These are phyloP conservation scores for Termitomyces sp. DNA, from an alignment of 768 basidiomycete genomes.

Conservation along the genomic window DNA sequence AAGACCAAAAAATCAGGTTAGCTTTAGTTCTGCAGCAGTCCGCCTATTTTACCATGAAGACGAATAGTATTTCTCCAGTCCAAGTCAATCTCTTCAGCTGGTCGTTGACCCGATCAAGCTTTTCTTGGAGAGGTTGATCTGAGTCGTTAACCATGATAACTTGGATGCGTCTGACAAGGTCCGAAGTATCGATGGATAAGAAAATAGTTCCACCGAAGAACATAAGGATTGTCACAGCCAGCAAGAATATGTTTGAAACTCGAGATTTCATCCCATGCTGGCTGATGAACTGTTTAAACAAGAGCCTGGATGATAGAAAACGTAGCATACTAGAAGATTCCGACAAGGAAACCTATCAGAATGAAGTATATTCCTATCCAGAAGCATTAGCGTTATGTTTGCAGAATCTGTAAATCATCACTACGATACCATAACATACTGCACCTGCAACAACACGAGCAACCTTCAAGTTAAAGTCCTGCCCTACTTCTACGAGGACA, in stretches of 20 bases:
- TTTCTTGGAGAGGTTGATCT: slow-evolving; percentile 14
- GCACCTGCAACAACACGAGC: slow-evolving; percentile 14
- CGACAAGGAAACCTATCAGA: slow-evolving; percentile 11
- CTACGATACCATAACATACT: slow-evolving; percentile 14
- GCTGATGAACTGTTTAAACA: slow-evolving; percentile 6
- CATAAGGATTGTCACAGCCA: slow-evolving; percentile 20
- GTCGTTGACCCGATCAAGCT: slow-evolving; percentile 16
- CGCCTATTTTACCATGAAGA: slow-evolving; percentile 19
- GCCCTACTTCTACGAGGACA: slow-evolving; percentile 11
- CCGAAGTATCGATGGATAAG: slow-evolving; percentile 20
- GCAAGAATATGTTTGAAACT: slow-evolving; percentile 14
- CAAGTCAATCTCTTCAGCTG: slow-evolving; percentile 18
- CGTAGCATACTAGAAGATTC: slow-evolving; percentile 9
- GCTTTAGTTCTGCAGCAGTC: background rate
- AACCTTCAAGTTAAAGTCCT: slow-evolving; percentile 15
- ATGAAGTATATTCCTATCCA: slow-evolving; percentile 14
- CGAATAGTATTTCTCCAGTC: slow-evolving; percentile 25
- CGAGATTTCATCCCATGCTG: slow-evolving; percentile 13
- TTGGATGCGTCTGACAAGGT: slow-evolving; percentile 22
- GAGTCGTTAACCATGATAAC: slow-evolving; percentile 18
- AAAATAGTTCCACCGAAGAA: slow-evolving; percentile 22
- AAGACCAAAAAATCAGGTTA: background rate
- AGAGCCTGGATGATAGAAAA: background rate
- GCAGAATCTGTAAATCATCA: background rate
- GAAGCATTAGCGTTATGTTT: background rate